These are phyloP conservation scores for Spongispora temasekensis DNA, from an alignment of 1,284 basidiomycete species.

Conservation along the genomic window DNA sequence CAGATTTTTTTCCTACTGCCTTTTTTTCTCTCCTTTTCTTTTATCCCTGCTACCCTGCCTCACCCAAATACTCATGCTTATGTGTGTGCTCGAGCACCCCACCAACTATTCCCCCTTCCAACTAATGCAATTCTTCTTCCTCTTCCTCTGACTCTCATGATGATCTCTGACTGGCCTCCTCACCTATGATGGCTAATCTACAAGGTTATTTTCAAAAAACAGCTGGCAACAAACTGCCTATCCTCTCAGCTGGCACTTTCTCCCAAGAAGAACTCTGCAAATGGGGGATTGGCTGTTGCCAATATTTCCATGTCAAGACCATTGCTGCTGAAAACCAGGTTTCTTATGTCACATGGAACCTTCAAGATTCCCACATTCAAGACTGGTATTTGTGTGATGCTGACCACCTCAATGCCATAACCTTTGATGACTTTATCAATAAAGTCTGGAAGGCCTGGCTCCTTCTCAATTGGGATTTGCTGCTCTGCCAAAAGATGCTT, in stretches of 20 bases:
- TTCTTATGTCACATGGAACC: background rate
- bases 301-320: background rate
- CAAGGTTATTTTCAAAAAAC: background rate
- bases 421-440: slow-evolving; percentile 2
- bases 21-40: too few species aligned
- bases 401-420: background rate
- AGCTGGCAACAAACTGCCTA: background rate
- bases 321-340: background rate
- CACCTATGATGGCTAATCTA: too few species aligned
- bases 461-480: background rate
- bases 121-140: too few species aligned
- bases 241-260: background rate
- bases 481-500: background rate
- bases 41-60: too few species aligned
- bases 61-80: too few species aligned
- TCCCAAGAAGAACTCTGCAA: background rate
- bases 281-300: background rate
- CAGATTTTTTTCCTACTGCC: too few species aligned
- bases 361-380: background rate
- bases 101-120: too few species aligned
- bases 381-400: slow-evolving; percentile 10
- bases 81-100: too few species aligned
- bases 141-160: too few species aligned
- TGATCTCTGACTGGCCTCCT: too few species aligned
- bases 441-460: slow-evolving; percentile 3